phyloP scores from a whole-genome alignment of 1,284 basidiomycete genomes.

The Cutaneotrichosporon cavernicola region DNA sequence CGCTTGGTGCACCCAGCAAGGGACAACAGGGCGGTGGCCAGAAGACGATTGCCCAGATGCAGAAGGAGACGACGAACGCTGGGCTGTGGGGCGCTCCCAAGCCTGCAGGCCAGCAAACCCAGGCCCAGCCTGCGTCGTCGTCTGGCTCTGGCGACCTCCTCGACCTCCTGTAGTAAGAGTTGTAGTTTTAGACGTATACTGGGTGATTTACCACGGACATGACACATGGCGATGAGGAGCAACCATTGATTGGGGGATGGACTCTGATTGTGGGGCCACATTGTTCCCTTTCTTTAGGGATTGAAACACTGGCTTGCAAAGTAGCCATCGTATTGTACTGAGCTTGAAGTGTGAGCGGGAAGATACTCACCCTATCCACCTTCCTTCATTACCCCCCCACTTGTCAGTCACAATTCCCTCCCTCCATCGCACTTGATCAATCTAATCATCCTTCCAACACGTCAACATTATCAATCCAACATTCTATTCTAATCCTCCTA shows the following conservation, averaged over 20 bases:
- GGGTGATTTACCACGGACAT: neutral
- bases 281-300: neutral
- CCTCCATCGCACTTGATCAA: neutral
- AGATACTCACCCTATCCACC: neutral
- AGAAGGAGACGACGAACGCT: slow-evolving; percentile 76
- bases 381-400: neutral
- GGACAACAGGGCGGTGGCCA: slow-evolving; percentile 31
- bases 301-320: no score
- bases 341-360: neutral
- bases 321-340: no score
- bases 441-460: neutral
- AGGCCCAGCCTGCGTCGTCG: slow-evolving; percentile 3
- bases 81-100: slow-evolving; percentile 63
- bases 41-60: slow-evolving; percentile 82
- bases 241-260: neutral
- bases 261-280: neutral
- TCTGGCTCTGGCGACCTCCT: slow-evolving; percentile 11
- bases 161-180: slow-evolving; percentile 6
- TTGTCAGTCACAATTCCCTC: neutral
- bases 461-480: neutral
- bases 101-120: neutral
- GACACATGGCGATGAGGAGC: neutral
- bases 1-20: slow-evolving; percentile 56
- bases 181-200: slow-evolving; percentile 8
- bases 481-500: neutral